Conservation (phyloP, 1,284 basidiomycete genomes). For the Coniophora puteana region DNA sequence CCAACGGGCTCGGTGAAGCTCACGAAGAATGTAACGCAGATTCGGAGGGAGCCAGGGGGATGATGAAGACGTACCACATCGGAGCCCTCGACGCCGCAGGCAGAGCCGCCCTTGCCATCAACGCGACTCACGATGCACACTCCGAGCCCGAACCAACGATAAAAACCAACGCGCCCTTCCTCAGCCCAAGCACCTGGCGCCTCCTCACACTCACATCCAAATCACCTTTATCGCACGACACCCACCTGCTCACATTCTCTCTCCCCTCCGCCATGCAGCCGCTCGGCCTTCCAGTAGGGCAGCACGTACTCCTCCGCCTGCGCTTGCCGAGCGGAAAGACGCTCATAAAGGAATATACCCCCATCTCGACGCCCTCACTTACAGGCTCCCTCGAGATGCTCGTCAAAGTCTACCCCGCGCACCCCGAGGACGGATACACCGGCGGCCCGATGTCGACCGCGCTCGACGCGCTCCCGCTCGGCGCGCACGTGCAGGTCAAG, state of each 20-base stretch:
- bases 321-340: conserved; percentile 40
- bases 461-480: conserved; percentile 46
- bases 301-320: conserved; percentile 58
- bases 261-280: conserved; percentile 40
- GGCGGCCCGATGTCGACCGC: conserved; percentile 60
- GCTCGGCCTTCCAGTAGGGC: conserved; percentile 60
- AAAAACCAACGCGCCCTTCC: conserved; percentile 32
- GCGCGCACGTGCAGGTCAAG: conserved; percentile 56
- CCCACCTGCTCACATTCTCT: conserved; percentile 51
- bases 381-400: conserved; percentile 52
- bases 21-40: conserved; percentile 29
- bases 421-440: neutral
- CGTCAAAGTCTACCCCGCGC: conserved; percentile 39
- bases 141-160: conserved; percentile 3
- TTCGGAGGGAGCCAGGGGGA: conserved; percentile 6
- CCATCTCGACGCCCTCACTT: conserved; percentile 43
- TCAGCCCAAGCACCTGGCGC: conserved; percentile 53
- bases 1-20: conserved; percentile 44
- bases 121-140: too few relatives aligned
- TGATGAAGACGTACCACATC: conserved; percentile 35
- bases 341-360: conserved; percentile 64
- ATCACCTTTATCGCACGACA: conserved; percentile 45
- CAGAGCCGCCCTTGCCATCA: neutral
- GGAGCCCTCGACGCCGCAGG: conserved; percentile 31
- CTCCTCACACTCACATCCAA: conserved; percentile 38